Evolutionary conservation across 1,284 basidiomycete species (phyloP).

Genomic region (Boletellus deceptivus): DNA sequence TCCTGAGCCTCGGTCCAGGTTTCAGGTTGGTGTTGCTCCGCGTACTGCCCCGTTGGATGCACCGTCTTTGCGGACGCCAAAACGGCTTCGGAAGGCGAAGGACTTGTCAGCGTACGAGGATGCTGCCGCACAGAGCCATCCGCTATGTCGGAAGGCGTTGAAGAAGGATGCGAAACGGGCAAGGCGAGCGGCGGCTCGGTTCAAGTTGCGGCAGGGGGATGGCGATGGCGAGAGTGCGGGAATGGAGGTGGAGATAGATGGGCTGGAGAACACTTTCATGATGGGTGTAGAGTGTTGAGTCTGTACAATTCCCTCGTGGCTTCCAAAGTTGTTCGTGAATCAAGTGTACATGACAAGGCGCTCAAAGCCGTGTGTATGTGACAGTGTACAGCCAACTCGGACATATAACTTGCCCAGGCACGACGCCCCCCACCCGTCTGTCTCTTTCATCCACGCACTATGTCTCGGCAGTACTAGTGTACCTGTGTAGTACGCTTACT

Average conservation of each 20-base stretch:
- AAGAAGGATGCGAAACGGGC: slow-evolving; percentile 63
- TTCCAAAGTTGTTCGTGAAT: no score
- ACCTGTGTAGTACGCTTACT: no score
- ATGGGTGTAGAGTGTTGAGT: slow-evolving; percentile 13
- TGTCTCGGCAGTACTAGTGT: no score
- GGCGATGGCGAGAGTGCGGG: slow-evolving; percentile 32
- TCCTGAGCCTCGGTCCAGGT: background rate
- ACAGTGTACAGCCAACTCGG: no score
- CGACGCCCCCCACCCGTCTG: no score
- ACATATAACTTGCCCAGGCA: no score
- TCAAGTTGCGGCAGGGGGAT: slow-evolving; percentile 3
- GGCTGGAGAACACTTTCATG: no score
- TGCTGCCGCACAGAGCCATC: slow-evolving; percentile 48
- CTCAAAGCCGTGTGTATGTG: no score
- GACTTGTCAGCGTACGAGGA: slow-evolving; percentile 45
- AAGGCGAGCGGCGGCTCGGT: slow-evolving; percentile 42
- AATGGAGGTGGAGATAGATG: slow-evolving; percentile 35
- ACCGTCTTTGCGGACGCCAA: slow-evolving; percentile 43
- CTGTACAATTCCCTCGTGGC: no score
- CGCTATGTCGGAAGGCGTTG: slow-evolving; percentile 52
- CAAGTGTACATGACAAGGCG: no score
- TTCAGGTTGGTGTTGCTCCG: background rate
- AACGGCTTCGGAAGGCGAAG: slow-evolving; percentile 55
- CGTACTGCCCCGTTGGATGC: background rate
- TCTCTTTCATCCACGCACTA: no score